Evolutionary conservation across 179 eudicot species (phyloP), one percentile per base, ranked within the genome.

Genomic region (Beta macrorhiza): DNA sequence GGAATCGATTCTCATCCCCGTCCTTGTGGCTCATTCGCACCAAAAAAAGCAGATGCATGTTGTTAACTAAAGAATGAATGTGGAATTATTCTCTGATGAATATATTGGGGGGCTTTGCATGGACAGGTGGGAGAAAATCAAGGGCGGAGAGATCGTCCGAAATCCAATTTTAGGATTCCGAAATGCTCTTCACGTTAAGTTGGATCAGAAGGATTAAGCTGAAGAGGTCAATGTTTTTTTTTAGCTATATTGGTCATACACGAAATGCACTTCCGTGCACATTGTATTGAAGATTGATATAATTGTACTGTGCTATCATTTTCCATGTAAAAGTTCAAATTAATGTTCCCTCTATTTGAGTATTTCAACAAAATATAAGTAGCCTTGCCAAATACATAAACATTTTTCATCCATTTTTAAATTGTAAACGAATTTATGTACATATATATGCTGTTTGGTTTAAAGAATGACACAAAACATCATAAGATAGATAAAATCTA

Each of bases 81-180:
- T 57, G 19, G 15, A 57, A 15, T 57, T 57, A 11, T 57, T 19
- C 2, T 25, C 20, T 29, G 69, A 32, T 65, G 44, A 25, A 65
- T 37, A 11, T 17, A 49, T 11, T 19, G 49, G 1, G 37, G 19
- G 65, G 2, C 25, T 20, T 52, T 29, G 59, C 8, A 64, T 25
- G 58, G 16, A 75, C 57, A 87, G 89, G 56, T 90, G 90, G 91
- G 79, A 78, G 75, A 82, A 82, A 76, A 83, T 87, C 51, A 89
- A 87, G 78, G 93, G 91, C 9, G 90, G 93, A 7, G 85, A 90
- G 19, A 82, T 89, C 25, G 80, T 84, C 19, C 84, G 91, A 62
- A 79, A 59, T 72, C 91, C 91, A 1, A 82, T 87, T 47, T 79
- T 90, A 55, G 76, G 74, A 69, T 90, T 89, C 68, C 80, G 64